These are phyloP conservation scores for Aspergillus piperis DNA, from an alignment of 2,329 filamentous ascomycete species.

Conservation along the genomic window DNA sequence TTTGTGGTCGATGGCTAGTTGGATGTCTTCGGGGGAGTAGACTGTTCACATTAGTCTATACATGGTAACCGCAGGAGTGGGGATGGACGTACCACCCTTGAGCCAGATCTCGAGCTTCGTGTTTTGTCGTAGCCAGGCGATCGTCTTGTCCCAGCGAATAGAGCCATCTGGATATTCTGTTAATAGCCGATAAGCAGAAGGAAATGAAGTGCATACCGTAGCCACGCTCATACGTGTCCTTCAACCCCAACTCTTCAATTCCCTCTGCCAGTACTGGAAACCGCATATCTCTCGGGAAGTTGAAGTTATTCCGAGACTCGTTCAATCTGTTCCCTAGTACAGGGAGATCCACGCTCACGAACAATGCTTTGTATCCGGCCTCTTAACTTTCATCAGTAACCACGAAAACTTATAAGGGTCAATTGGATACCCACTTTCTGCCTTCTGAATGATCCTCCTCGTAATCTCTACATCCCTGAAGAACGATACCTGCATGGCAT, in stretches of 20 bases:
- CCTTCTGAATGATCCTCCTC: not conserved
- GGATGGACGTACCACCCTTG: slow-evolving; percentile 24
- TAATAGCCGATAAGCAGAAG: not conserved
- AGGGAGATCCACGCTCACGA: slow-evolving; percentile 56
- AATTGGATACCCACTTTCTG: not conserved
- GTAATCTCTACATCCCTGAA: slow-evolving; percentile 47
- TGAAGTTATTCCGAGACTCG: slow-evolving; percentile 54
- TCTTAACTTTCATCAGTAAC: slow-evolving; percentile 17
- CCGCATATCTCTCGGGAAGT: slow-evolving; percentile 42
- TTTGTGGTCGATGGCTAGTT: slow-evolving; percentile 31
- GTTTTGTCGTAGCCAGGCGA: slow-evolving; percentile 48
- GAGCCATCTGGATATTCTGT: slow-evolving; percentile 27
- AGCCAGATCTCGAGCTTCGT: slow-evolving; percentile 46
- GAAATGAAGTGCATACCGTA: not conserved
- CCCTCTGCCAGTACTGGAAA: slow-evolving; percentile 42
- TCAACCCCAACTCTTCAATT: not conserved
- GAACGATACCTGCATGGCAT: slow-evolving; percentile 55
- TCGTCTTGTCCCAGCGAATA: slow-evolving; percentile 49
- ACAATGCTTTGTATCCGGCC: slow-evolving; percentile 53
- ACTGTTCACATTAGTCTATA: slow-evolving; percentile 2
- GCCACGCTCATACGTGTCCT: not conserved
- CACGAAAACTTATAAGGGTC: too few species aligned
- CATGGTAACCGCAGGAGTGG: not conserved
- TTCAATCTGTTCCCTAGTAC: slow-evolving; percentile 53
- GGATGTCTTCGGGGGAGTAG: slow-evolving; percentile 30